Evolutionary conservation across 176 grass and related monocot species (phyloP).

Genomic region (Lolium multiflorum): DNA sequence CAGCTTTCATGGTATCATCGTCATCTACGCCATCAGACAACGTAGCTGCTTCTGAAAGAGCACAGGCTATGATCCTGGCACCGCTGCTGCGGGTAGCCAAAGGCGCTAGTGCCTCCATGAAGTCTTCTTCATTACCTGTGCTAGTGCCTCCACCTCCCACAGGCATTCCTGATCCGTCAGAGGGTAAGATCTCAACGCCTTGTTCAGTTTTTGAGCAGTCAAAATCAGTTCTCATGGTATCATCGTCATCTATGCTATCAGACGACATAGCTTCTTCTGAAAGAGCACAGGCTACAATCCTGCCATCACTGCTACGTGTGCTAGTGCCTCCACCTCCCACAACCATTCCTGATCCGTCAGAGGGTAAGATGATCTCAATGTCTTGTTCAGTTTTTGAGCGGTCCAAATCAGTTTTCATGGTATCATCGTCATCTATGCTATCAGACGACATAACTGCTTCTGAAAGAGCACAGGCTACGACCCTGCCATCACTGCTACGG

Average conservation of each 20-base stretch:
- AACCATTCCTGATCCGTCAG: constrained; percentile 31
- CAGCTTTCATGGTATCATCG: not conserved
- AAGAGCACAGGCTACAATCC: not conserved
- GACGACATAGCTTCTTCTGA: constrained; percentile 34
- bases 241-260: not conserved
- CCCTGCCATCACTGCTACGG: not conserved
- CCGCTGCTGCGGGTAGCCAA: not conserved
- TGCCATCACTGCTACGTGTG: constrained; percentile 6
- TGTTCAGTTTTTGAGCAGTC: constrained; percentile 25
- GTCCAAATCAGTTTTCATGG: not conserved
- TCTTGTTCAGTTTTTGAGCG: constrained; percentile 28
- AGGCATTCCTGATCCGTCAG: constrained; percentile 31
- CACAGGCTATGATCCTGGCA: not conserved
- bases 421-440: not conserved
- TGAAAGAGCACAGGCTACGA: constrained; percentile 18
- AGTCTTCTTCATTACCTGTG: not conserved
- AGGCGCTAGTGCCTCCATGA: too few relatives aligned
- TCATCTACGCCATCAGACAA: not conserved
- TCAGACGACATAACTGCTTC: constrained; percentile 37
- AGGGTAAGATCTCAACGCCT: not conserved
- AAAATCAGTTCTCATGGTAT: not conserved
- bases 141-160: not conserved
- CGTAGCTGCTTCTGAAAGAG: constrained; percentile 41
- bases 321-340: not conserved
- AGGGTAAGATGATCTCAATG: not conserved